Percentiles rank a stretch among this genome's conserved stretches.
These are phyloP conservation scores for Ascochyta koolunga DNA, from an alignment of 2,329 filamentous ascomycete genomes.

Conservation along the genomic window DNA sequence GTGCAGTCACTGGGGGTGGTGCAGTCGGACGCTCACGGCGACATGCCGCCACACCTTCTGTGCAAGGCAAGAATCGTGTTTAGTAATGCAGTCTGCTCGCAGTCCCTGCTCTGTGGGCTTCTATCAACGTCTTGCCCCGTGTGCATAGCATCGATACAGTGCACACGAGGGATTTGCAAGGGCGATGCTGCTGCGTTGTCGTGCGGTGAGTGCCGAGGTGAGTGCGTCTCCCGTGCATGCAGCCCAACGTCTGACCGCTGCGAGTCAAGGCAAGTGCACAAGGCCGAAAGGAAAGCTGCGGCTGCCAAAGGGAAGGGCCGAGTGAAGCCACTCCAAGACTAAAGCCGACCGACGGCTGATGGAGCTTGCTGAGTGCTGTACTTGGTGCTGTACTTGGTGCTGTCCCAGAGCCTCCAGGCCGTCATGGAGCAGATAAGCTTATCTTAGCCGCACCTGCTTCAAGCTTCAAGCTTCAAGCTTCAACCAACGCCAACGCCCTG, in stretches of 20 bases:
- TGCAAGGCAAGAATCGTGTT: background rate
- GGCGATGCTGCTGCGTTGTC: background rate
- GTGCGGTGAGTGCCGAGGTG: slow-evolving; percentile 23
- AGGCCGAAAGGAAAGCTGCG: background rate
- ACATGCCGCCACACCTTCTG: slow-evolving; percentile 35
- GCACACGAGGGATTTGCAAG: background rate
- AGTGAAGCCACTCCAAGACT: background rate
- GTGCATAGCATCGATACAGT: background rate
- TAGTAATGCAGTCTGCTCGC: slow-evolving; percentile 12
- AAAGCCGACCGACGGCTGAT: background rate
- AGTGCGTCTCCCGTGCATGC: slow-evolving; percentile 12
- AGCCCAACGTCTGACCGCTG: background rate
- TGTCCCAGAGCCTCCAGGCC: background rate
- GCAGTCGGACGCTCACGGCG: slow-evolving; percentile 31
- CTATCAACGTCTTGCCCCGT: background rate
- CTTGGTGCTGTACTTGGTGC: too few relatives aligned
- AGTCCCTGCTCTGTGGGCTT: background rate
- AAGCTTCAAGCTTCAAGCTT: too few relatives aligned
- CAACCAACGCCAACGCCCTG: too few relatives aligned
- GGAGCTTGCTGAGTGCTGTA: background rate
- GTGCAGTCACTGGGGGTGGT: background rate
- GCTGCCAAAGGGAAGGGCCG: background rate
- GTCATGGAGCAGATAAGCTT: background rate
- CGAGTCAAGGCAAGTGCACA: background rate
- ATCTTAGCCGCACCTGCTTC: background rate